Percentiles rank a stretch among this genome's conserved stretches.
These are phyloP conservation scores for Fusarium sp. DNA, from an alignment of 2,329 filamentous ascomycete genomes.

Conservation along the genomic window DNA sequence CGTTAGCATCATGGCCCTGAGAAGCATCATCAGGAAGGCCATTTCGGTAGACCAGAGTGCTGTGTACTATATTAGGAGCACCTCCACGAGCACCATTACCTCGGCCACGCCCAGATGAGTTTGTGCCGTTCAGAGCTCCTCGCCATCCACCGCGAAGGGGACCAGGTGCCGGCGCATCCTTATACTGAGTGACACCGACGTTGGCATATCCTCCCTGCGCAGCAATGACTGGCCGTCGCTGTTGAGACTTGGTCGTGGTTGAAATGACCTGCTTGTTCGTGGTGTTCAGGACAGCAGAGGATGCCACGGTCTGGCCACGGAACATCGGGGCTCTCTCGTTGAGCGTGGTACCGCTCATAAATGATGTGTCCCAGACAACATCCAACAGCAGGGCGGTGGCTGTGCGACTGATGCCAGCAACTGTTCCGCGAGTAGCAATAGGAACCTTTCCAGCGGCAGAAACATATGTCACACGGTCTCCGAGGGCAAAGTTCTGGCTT, in stretches of 20 bases:
- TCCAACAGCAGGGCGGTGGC: constrained; percentile 84
- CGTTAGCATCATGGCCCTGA: constrained; percentile 45
- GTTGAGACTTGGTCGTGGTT: constrained; percentile 61
- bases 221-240: constrained; percentile 60
- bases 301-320: constrained; percentile 89
- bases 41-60: constrained; percentile 62
- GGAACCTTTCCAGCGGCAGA: constrained; percentile 94
- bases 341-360: constrained; percentile 96
- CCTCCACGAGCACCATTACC: constrained; percentile 51
- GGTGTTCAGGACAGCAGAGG: constrained; percentile 88
- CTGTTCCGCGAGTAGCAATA: constrained; percentile 88
- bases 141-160: constrained; percentile 67
- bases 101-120: constrained; percentile 53
- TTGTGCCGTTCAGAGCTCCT: constrained; percentile 61
- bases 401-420: constrained; percentile 93
- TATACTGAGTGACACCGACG: constrained; percentile 69
- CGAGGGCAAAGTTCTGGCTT: constrained; percentile 82
- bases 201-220: constrained; percentile 63
- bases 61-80: constrained; percentile 58
- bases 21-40: constrained; percentile 45
- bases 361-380: constrained; percentile 90
- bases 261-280: constrained; percentile 82
- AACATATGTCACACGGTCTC: constrained; percentile 92
- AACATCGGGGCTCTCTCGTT: constrained; percentile 92
- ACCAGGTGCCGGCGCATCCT: constrained; percentile 63